Conservation (phyloP, 1,284 basidiomycete species). For the Apiotrichum gracile region DNA sequence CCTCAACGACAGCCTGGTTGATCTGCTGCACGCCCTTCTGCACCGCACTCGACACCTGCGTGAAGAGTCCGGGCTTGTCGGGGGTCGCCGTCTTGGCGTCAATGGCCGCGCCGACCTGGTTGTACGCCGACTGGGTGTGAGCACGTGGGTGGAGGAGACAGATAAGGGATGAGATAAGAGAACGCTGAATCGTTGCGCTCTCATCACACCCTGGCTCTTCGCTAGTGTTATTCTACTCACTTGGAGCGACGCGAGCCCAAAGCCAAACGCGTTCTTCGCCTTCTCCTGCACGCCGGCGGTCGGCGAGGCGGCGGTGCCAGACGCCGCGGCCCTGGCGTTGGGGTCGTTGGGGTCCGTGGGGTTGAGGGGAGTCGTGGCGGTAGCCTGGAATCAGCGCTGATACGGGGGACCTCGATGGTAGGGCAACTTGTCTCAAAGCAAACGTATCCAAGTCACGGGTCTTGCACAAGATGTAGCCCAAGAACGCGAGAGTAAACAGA, state of each 20-base stretch:
- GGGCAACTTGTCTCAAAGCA: no score
- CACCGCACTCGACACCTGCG: constrained; percentile 33
- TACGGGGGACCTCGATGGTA: no score
- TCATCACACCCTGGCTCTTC: not conserved
- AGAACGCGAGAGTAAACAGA: no score
- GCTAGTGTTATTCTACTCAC: constrained; percentile 16
- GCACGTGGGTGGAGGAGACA: not conserved
- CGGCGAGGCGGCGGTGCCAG: not conserved
- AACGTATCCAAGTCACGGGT: no score
- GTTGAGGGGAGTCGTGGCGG: not conserved
- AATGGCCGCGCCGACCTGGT: constrained; percentile 34
- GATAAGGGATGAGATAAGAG: not conserved
- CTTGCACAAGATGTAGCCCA: no score
- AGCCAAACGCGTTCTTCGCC: constrained; percentile 30
- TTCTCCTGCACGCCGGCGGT: constrained; percentile 24
- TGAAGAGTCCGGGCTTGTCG: constrained; percentile 42
- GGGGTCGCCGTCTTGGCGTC: constrained; percentile 39
- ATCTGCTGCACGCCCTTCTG: constrained; percentile 33
- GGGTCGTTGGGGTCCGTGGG: not conserved
- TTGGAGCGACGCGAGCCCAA: constrained; percentile 27
- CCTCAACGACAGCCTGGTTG: constrained; percentile 5
- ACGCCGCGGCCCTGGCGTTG: not conserved
- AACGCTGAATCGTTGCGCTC: not conserved
- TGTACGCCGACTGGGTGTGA: constrained; percentile 31
- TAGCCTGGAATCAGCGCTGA: no score